Evolutionary conservation across 1,284 basidiomycete species (phyloP).

Genomic region (Mycosarcoma maydis): DNA sequence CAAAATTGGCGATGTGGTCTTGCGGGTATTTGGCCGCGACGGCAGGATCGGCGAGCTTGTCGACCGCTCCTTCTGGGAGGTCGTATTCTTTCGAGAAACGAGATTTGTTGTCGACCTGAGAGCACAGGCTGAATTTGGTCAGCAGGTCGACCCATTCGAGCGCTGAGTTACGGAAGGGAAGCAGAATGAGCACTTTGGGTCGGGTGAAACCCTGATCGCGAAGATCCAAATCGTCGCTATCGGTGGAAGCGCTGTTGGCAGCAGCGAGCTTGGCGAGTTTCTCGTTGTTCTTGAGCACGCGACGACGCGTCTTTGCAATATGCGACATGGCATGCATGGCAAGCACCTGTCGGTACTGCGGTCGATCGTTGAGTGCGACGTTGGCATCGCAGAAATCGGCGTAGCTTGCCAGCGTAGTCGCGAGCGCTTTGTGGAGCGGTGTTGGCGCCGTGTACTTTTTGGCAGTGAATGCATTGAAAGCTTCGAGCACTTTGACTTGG

Average conservation of each 20-base stretch:
- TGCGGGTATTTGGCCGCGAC: constrained; percentile 77
- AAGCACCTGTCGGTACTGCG: constrained; percentile 35
- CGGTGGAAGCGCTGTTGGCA: constrained; percentile 67
- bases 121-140: constrained; percentile 48
- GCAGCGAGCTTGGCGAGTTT: constrained; percentile 71
- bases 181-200: constrained; percentile 88
- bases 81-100: constrained; percentile 86
- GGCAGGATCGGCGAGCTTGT: constrained; percentile 76
- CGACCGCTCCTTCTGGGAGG: constrained; percentile 79
- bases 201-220: constrained; percentile 97
- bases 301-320: constrained; percentile 80
- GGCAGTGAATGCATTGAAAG: constrained; percentile 27
- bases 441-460: constrained; percentile 23
- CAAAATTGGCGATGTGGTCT: constrained; percentile 93
- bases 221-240: constrained; percentile 46
- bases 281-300: constrained; percentile 94
- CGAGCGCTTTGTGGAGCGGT: constrained; percentile 40
- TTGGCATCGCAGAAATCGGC: constrained; percentile 55
- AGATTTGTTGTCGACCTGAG: constrained; percentile 72
- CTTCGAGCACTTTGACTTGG: constrained; percentile 52
- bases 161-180: constrained; percentile 90
- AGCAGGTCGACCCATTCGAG: constrained; percentile 74
- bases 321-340: constrained; percentile 62
- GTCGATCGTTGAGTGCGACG: constrained; percentile 33
- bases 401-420: constrained; percentile 49